Conservation (phyloP, 768 basidiomycete genomes). For the Saitozyma sp. region DNA sequence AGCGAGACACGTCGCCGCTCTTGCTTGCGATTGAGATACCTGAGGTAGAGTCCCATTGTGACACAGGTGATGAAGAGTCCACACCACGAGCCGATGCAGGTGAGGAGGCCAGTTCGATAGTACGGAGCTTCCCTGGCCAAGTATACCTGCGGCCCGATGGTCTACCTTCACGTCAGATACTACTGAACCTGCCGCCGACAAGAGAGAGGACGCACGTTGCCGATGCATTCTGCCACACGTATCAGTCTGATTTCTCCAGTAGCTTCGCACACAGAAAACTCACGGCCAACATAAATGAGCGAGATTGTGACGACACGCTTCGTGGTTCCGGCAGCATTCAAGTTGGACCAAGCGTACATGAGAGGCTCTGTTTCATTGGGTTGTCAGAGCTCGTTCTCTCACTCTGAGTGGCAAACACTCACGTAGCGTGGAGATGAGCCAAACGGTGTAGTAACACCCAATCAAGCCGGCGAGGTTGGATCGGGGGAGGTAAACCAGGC, state of each 20-base stretch:
- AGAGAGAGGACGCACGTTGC: slow-evolving; percentile 16
- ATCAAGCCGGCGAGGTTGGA: slow-evolving; percentile 29
- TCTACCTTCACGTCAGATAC: neutral
- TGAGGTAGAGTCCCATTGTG: slow-evolving; percentile 17
- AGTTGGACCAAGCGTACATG: slow-evolving; percentile 37
- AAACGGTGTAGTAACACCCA: slow-evolving; percentile 25
- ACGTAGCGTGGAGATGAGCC: no score
- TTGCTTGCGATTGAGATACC: slow-evolving; percentile 36
- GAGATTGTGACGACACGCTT: slow-evolving; percentile 42
- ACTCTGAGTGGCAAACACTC: slow-evolving; percentile 4
- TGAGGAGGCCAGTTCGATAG: slow-evolving; percentile 44
- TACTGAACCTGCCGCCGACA: neutral
- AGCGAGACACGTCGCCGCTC: slow-evolving; percentile 33
- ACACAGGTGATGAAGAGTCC: slow-evolving; percentile 6
- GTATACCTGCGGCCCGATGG: slow-evolving; percentile 44
- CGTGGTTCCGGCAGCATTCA: slow-evolving; percentile 45
- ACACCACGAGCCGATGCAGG: slow-evolving; percentile 42
- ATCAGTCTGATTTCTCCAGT: no score
- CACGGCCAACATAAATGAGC: slow-evolving; percentile 15
- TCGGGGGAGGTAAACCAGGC: slow-evolving; percentile 36
- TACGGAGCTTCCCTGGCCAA: slow-evolving; percentile 30
- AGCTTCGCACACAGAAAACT: no score
- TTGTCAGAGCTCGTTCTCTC: no score
- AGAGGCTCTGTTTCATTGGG: slow-evolving; percentile 14
- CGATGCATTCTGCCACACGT: slow-evolving; percentile 20